Evolutionary conservation across 75 land plant species (phyloP).

Genomic region (Picea sitchensis): DNA sequence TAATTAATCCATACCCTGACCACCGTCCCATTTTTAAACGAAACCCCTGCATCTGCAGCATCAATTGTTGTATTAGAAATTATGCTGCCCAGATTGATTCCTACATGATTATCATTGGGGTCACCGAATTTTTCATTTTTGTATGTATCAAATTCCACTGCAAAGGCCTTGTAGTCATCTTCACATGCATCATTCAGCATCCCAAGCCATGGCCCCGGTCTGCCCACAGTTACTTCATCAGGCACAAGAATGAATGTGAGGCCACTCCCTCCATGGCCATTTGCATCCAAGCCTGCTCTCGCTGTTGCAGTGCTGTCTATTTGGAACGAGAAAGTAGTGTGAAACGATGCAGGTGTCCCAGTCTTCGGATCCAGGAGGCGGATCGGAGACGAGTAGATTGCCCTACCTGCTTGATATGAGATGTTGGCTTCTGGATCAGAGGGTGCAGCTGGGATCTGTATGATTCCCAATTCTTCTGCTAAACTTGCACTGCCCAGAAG

Average conservation of each 20-base stretch:
- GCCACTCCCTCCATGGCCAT: constrained; percentile 32
- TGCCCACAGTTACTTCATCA: constrained; percentile 50
- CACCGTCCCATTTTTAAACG: constrained; percentile 33
- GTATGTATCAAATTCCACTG: constrained; percentile 55
- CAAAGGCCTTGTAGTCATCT: constrained; percentile 25
- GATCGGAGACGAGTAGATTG: constrained; percentile 39
- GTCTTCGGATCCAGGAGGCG: constrained; percentile 37
- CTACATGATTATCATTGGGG: constrained; percentile 56
- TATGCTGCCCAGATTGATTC: constrained; percentile 50
- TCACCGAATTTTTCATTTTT: constrained; percentile 41
- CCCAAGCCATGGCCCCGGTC: constrained; percentile 47
- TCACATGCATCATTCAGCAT: constrained; percentile 35
- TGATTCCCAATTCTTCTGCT: constrained; percentile 7
- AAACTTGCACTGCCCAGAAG: constrained; percentile 34
- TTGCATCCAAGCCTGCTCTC: constrained; percentile 2
- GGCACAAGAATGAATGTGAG: constrained; percentile 51
- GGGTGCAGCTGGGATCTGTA: constrained; percentile 27
- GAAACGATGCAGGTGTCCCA: constrained; percentile 37
- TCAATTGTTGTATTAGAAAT: constrained; percentile 29
- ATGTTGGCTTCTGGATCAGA: constrained; percentile 9
- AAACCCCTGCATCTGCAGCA: constrained; percentile 26
- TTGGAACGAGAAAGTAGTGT: constrained; percentile 53
- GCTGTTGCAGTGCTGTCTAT: constrained; percentile 15
- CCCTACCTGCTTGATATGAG: constrained; percentile 40
- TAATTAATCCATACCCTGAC: constrained; percentile 46